These are phyloP conservation scores for Talaromyces sp. DNA, from an alignment of 2,329 filamentous ascomycete genomes.

Conservation along the genomic window DNA sequence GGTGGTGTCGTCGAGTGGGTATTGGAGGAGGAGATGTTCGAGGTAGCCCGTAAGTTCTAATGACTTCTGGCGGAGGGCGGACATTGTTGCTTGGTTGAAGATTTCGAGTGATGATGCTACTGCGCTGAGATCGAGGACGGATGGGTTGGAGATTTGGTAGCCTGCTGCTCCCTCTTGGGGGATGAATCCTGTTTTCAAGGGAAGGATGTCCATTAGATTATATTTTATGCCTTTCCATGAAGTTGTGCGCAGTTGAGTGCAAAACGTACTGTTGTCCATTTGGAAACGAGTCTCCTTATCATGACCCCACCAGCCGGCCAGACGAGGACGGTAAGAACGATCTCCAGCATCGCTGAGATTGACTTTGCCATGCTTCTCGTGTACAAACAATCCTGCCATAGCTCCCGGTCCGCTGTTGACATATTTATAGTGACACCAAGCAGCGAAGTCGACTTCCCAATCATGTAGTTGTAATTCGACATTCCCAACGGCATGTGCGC, in stretches of 20 bases:
- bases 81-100: slow-evolving; percentile 67
- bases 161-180: slow-evolving; percentile 74
- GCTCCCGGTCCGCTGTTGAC: slow-evolving; percentile 78
- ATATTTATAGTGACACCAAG: slow-evolving; percentile 95
- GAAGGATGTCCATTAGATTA: not conserved
- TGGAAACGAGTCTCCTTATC: slow-evolving; percentile 71
- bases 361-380: slow-evolving; percentile 61
- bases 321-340: slow-evolving; percentile 57
- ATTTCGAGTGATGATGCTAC: slow-evolving; percentile 67
- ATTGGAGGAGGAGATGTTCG: slow-evolving; percentile 57
- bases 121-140: slow-evolving; percentile 70
- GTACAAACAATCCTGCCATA: slow-evolving; percentile 76
- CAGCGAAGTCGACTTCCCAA: slow-evolving; percentile 87
- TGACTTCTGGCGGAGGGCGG: slow-evolving; percentile 63
- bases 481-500: slow-evolving; percentile 82
- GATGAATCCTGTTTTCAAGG: slow-evolving; percentile 59
- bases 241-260: not conserved
- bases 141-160: slow-evolving; percentile 81
- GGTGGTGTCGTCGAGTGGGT: slow-evolving; percentile 25
- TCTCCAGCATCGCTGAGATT: slow-evolving; percentile 34
- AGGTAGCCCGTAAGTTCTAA: slow-evolving; percentile 70
- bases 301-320: slow-evolving; percentile 83
- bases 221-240: not conserved
- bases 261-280: slow-evolving; percentile 64
- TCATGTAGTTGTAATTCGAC: slow-evolving; percentile 74